A percentile compares a stretch with the other conserved stretches of the same genome.
Conservation (phyloP, 192 early-diverging fungal genomes). For the Podila verticillata region DNA sequence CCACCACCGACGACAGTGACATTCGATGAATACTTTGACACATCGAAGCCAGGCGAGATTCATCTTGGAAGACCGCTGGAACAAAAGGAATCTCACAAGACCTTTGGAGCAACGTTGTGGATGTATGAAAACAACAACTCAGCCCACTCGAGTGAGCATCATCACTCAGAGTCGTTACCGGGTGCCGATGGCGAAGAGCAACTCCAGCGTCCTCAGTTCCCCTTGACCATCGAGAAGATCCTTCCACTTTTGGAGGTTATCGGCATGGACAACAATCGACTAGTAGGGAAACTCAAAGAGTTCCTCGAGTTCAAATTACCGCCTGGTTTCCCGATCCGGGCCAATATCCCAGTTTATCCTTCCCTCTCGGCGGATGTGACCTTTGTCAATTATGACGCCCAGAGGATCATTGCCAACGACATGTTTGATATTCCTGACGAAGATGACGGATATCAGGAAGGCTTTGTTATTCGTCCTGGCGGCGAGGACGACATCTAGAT, state of each 20-base stretch:
- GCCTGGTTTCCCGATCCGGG: constrained; percentile 44
- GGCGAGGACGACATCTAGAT: constrained; percentile 32
- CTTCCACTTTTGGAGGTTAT: constrained; percentile 43
- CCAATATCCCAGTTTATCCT: constrained; percentile 47
- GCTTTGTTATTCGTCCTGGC: constrained; percentile 33
- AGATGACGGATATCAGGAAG: constrained; percentile 24
- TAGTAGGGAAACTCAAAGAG: constrained; percentile 45
- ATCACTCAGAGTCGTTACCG: background rate
- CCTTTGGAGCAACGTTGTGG: constrained; percentile 48
- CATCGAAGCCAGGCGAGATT: constrained; percentile 23
- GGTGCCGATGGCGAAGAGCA: background rate
- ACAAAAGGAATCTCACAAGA: constrained; percentile 35
- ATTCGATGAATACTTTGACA: constrained; percentile 46
- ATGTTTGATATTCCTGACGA: constrained; percentile 38
- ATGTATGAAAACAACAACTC: constrained; percentile 42
- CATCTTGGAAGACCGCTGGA: constrained; percentile 47
- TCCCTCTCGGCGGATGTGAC: constrained; percentile 45
- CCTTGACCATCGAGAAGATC: constrained; percentile 46
- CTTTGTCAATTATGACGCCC: constrained; percentile 50
- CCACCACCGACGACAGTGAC: constrained; percentile 29
- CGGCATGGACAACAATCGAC: constrained; percentile 52
- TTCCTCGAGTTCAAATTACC: constrained; percentile 47
- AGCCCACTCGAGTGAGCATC: background rate
- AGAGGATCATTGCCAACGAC: constrained; percentile 22
- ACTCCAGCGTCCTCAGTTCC: constrained; percentile 17